Conservation (phyloP, 208 protist genomes). For the Leishmania martiniquensis region DNA sequence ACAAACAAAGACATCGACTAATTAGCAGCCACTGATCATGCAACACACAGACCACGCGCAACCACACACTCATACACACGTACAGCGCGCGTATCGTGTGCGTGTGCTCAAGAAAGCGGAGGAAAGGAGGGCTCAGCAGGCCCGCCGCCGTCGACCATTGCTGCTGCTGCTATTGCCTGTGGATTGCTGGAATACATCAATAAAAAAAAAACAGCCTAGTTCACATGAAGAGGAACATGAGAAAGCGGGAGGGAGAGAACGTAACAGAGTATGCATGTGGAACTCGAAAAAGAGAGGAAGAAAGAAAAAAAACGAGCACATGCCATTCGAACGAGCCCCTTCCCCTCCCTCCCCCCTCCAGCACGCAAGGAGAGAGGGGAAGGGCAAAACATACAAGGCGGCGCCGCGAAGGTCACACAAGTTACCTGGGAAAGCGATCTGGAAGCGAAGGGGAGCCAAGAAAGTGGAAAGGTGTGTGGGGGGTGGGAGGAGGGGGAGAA, state of each 20-base stretch:
- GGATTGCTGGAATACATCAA: not conserved
- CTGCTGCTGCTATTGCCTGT: not conserved
- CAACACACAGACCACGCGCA: not conserved
- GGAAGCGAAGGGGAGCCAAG: not conserved
- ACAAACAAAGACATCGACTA: not conserved
- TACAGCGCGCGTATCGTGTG: not conserved
- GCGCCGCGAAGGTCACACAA: not conserved
- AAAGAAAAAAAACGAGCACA: not conserved
- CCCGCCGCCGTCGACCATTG: not conserved
- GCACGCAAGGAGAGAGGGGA: not conserved
- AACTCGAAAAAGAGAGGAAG: not conserved
- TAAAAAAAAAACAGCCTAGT: constrained; percentile 1
- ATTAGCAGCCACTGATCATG: not conserved
- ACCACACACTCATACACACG: not conserved
- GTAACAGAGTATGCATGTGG: not conserved
- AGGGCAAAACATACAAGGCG: not conserved
- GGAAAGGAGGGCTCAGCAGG: not conserved
- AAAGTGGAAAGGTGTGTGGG: not conserved
- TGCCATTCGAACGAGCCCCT: too few relatives aligned
- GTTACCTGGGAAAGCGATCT: not conserved
- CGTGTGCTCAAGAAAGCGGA: not conserved
- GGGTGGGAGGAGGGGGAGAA: not conserved
- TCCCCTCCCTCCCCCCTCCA: too few relatives aligned
- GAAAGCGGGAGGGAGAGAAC: not conserved
- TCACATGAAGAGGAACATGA: too few relatives aligned